These are phyloP conservation scores for Suhomyces tanzawaensis DNA, from an alignment of 805 yeast genomes.

Conservation along the genomic window DNA sequence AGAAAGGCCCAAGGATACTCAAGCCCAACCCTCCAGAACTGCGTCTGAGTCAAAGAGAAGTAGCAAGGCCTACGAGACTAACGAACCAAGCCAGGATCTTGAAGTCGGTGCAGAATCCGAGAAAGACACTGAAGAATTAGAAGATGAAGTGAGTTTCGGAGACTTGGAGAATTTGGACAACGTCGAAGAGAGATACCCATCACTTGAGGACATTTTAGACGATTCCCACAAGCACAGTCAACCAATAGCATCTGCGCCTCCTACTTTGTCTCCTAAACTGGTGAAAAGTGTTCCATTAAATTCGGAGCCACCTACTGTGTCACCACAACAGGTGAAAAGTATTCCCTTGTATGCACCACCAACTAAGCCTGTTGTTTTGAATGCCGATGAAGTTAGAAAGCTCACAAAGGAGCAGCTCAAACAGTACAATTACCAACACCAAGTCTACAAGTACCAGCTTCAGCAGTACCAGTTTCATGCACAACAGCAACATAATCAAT, in stretches of 20 bases:
- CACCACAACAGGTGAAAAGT: neutral
- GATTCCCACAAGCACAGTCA: neutral
- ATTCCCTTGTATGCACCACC: conserved; percentile 6
- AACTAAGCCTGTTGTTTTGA: conserved; percentile 14
- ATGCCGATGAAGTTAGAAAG: conserved; percentile 12
- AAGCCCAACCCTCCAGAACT: neutral
- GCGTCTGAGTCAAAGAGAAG: neutral
- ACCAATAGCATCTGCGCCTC: neutral
- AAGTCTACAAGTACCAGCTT: conserved; percentile 18
- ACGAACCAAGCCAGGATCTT: too few relatives aligned
- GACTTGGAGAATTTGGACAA: conserved; percentile 42
- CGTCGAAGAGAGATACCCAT: conserved; percentile 53
- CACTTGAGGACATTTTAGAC: conserved; percentile 32
- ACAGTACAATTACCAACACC: conserved; percentile 20
- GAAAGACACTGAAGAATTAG: neutral
- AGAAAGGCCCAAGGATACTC: neutral
- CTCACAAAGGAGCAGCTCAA: conserved; percentile 22
- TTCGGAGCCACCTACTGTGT: too few relatives aligned
- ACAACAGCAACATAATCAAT: conserved; percentile 12
- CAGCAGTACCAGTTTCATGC: conserved; percentile 13
- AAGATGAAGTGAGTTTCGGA: conserved; percentile 18
- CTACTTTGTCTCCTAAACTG: neutral
- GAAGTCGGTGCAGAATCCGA: neutral
- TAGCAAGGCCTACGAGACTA: conserved; percentile 1
- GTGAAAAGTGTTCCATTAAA: neutral